Conservation (phyloP, 2,329 filamentous ascomycete genomes). For the Talaromyces islandicus region DNA sequence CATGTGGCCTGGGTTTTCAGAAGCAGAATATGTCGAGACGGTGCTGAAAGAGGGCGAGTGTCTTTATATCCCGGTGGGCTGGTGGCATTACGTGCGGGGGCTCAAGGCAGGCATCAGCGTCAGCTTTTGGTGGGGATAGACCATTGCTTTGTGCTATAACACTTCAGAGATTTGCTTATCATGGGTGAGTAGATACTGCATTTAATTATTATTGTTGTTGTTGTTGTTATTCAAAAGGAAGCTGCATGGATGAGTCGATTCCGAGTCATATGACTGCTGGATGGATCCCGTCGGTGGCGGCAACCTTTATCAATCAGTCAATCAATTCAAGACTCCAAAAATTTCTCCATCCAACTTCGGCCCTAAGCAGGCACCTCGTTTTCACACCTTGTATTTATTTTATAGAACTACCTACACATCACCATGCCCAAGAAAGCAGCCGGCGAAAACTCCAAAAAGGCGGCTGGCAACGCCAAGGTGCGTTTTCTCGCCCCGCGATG, state of each 20-base stretch:
- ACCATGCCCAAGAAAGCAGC: constrained; percentile 66
- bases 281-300: not conserved
- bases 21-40: constrained; percentile 64
- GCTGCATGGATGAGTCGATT: not conserved
- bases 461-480: constrained; percentile 66
- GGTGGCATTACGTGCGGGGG: constrained; percentile 96
- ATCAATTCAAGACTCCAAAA: not conserved
- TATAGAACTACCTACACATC: not conserved
- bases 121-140: constrained; percentile 87
- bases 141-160: not conserved
- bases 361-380: not conserved
- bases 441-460: constrained; percentile 82
- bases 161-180: not conserved
- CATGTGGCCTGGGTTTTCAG: constrained; percentile 50
- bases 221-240: not conserved
- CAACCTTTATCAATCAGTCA: not conserved
- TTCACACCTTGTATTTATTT: not conserved
- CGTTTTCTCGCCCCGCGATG: constrained; percentile 17
- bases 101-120: constrained; percentile 86
- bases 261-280: not conserved
- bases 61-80: constrained; percentile 84
- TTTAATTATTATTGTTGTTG: not conserved
- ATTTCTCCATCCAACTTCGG: not conserved
- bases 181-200: not conserved
- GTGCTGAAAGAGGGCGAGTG: constrained; percentile 76